Base-by-base conservation (phyloP, 2,329 filamentous ascomycete genomes). In the Alternaria infectoria region DNA sequence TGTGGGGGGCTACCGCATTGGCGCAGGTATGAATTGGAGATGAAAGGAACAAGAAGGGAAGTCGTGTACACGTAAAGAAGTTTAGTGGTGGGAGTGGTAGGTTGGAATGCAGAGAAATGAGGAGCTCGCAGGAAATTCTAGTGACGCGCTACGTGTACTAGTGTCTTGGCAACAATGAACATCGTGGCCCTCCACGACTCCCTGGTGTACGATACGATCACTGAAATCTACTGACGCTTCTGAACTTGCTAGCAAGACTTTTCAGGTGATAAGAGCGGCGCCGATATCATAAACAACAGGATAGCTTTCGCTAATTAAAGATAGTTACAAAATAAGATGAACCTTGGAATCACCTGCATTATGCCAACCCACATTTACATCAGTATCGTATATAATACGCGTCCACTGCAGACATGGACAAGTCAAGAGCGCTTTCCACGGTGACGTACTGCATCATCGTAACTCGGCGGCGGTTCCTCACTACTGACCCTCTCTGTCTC, bases 1-100 rank as follows among this genome's bases (percentile, higher is more conserved):
- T 21, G 12, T 52, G 26, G 65, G 30, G 62, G 71, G 68, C 71
- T 78, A 76, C 66, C 64, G 74, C 76, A 79, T 78, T 64, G 69
- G 68, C 57, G 52, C 36, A 61, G 50, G 57, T 57, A 17, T 47
- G 43, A 50, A 19, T 52, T 21, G 21, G 32, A 52, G 49, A 40
- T 52, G 65, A 45, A 67, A 15, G 45, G 40, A 61, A 59, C 47
- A 23, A 28, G 28, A 45, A 44, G 45, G 43, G 69, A 26, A 52
- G 49, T 57, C 51, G 45, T 61, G 25, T 46, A 49, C 54, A 51
- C 61, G 54, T 28, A 60, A 67, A 62, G 21, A 67, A 64, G 51
- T 57, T 46, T 55, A 44, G 30, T 40, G 25, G 54, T 25, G 30
- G 49, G 30, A 40, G 19, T 40, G 47, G 54, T 54, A 67, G 57